Conservation (phyloP, 306 rosid genomes). For the Prunus campanulata region DNA sequence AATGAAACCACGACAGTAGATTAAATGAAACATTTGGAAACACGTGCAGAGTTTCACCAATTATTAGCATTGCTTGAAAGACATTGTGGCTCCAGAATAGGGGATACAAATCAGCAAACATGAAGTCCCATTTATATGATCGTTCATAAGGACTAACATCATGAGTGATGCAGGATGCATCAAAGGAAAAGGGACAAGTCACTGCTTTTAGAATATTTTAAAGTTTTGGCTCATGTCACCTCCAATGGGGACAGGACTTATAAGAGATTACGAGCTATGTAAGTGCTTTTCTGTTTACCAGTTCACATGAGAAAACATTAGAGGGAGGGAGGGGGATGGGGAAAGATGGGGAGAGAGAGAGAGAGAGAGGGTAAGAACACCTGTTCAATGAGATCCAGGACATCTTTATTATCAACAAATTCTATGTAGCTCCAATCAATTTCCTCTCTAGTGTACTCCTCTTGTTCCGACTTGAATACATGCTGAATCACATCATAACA, state of each 20-base stretch:
- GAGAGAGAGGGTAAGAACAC: conserved; percentile 34
- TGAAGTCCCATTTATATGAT: background rate
- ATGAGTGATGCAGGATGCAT: background rate
- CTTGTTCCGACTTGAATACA: conserved; percentile 96
- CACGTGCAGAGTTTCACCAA: background rate
- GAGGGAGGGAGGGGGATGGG: too few species aligned
- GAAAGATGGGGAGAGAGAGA: background rate
- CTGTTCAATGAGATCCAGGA: conserved; percentile 91
- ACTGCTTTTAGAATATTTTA: background rate
- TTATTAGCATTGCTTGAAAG: background rate
- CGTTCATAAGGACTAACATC: background rate
- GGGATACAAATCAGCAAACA: background rate
- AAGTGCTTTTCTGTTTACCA: background rate
- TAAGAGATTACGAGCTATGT: background rate
- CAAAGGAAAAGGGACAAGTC: background rate
- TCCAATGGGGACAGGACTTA: background rate
- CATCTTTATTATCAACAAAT: conserved; percentile 86
- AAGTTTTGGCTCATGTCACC: background rate
- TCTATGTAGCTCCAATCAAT: conserved; percentile 92
- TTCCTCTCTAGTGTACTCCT: conserved; percentile 72
- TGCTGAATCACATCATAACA: conserved; percentile 57
- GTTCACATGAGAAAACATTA: background rate
- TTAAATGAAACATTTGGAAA: background rate
- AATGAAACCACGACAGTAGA: conserved; percentile 12
- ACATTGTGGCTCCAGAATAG: background rate